phyloP scores from a whole-genome alignment of 2,329 filamentous ascomycete genomes.

The Sporothrix mexicana region DNA sequence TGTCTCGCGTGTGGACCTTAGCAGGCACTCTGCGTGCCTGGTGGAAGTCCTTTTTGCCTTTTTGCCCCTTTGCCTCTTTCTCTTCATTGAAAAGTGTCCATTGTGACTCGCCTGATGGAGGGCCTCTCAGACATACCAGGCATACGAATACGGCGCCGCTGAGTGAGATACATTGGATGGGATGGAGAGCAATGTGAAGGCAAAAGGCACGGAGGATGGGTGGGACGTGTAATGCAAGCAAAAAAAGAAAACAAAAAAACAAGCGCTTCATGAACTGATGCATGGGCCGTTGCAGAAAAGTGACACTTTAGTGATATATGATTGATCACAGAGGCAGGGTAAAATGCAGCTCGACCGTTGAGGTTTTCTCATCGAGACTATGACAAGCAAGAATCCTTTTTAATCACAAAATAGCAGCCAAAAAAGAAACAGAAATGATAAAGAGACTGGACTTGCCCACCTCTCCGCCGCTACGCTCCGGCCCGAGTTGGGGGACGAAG shows the following conservation, averaged over 20 bases:
- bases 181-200: neutral
- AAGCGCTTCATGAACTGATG: too few species aligned
- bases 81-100: neutral
- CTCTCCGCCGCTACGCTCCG: conserved; percentile 12
- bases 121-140: conserved; percentile 11
- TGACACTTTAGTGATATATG: conserved; percentile 9
- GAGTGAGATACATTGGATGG: neutral
- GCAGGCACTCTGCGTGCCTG: neutral
- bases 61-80: neutral
- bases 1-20: conserved; percentile 5
- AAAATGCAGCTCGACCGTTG: conserved; percentile 22
- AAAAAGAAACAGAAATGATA: too few species aligned
- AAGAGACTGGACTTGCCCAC: neutral
- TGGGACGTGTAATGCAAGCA: neutral
- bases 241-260: too few species aligned
- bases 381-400: neutral
- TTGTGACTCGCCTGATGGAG: conserved; percentile 18
- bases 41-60: neutral
- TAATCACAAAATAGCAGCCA: neutral
- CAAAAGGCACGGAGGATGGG: neutral
- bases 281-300: neutral
- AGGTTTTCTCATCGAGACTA: neutral
- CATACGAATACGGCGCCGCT: conserved; percentile 14
- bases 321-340: conserved; percentile 1
- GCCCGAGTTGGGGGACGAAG: neutral